Percentiles rank a stretch among this genome's conserved stretches.
Conservation (phyloP, 768 basidiomycete genomes). For the Leccinum broughii region DNA sequence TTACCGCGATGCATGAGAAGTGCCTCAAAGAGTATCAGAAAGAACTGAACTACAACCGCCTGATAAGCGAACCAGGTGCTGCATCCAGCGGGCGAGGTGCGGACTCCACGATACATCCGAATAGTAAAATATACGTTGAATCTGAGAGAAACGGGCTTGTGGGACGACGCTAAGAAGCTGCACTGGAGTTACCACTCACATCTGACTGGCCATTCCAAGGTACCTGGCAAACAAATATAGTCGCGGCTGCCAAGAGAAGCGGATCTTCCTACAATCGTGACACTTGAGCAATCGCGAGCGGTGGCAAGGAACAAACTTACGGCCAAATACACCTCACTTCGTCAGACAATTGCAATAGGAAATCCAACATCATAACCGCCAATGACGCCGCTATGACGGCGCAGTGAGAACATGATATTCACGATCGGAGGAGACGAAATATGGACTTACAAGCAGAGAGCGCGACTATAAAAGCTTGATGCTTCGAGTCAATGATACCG, state of each 20-base stretch:
- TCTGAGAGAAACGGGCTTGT: slow-evolving; percentile 2
- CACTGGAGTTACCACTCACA: slow-evolving; percentile 11
- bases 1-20: slow-evolving; percentile 22
- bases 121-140: slow-evolving; percentile 24
- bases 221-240: slow-evolving; percentile 20
- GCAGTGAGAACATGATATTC: not conserved
- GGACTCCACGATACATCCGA: slow-evolving; percentile 18
- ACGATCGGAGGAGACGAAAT: not conserved
- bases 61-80: slow-evolving; percentile 22
- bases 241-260: slow-evolving; percentile 8
- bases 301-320: slow-evolving; percentile 9
- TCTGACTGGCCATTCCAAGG: slow-evolving; percentile 18
- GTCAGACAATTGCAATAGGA: slow-evolving; percentile 4
- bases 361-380: slow-evolving; percentile 18
- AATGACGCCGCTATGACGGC: not conserved
- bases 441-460: slow-evolving; percentile 1
- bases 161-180: not conserved
- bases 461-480: not conserved
- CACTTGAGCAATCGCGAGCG: too few species aligned
- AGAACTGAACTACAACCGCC: slow-evolving; percentile 9
- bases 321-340: slow-evolving; percentile 22
- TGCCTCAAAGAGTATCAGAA: slow-evolving; percentile 13
- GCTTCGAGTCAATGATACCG: not conserved
- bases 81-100: slow-evolving; percentile 10
- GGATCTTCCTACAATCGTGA: slow-evolving; percentile 7